Evolutionary conservation across 2,329 filamentous ascomycete species (phyloP), one percentile per base, ranked within the genome.

Genomic region (Trichoderma endophyticum): DNA sequence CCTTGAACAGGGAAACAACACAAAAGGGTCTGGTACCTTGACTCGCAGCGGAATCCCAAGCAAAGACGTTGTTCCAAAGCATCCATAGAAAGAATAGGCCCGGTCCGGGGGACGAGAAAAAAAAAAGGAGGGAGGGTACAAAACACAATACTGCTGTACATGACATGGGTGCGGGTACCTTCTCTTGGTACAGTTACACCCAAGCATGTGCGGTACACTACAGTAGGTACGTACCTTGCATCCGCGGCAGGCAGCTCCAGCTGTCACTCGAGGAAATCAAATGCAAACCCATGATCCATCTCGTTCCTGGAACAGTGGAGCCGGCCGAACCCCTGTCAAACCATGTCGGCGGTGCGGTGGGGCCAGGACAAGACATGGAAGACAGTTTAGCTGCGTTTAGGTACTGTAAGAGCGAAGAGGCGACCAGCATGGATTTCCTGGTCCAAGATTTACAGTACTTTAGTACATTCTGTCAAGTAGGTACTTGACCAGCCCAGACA

Each of bases 251-350:
- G 54, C 65, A 68, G 54, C 65, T 60, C 39, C 39, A 43, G 39
- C 39, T 43, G 65, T 68, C 65, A 68, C 54, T 59, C 30, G 32
- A 24, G 21, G 56, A 21, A 36, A 30, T 57, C 34, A 60, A 59
- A 59, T 21, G 18, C 30, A 34, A 62, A 32, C 39, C 54, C 62
- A 43, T 57, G 48, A 59, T 66, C 30, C 54, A 39, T 66, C 56
- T 54, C 70, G 70, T 72, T 66, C 70, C 70, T 72, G 70, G 70
- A 56, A 72, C 70, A 61, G 70, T 72, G 70, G 70, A 65, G 21
- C 67, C 59, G n/a, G n/a, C n/a, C n/a, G 26, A 21, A 36, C 34
- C 67, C 67, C 43, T 51, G 67, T 30, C 36, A 57, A 60, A 34
- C 48, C 62, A 65, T 65, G 48, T 51, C 26, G 36, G 26, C 36